phyloP scores from a whole-genome alignment of 371 early-diverging fungal genomes.

The Lichtheimia ramosa region DNA sequence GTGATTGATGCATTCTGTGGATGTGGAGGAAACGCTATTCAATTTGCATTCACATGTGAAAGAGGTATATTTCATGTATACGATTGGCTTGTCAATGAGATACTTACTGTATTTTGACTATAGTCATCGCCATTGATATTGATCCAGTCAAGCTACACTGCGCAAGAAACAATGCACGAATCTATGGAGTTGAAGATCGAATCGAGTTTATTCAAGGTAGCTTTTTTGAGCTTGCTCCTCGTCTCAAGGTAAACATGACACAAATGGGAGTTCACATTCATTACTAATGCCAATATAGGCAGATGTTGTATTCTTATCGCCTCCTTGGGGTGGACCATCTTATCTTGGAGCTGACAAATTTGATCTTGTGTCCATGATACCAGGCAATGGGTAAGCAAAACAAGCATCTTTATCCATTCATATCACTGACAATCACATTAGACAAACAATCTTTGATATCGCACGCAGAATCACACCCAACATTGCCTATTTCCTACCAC shows the following conservation, averaged over 20 bases:
- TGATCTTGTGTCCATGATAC: slow-evolving; percentile 74
- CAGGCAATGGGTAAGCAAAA: slow-evolving; percentile 68
- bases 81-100: neutral
- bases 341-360: slow-evolving; percentile 43
- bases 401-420: neutral
- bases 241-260: slow-evolving; percentile 39
- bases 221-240: slow-evolving; percentile 71
- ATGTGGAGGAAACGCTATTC: slow-evolving; percentile 94
- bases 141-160: slow-evolving; percentile 79
- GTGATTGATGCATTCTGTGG: slow-evolving; percentile 96
- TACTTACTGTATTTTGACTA: neutral
- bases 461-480: slow-evolving; percentile 70
- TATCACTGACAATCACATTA: slow-evolving; percentile 10
- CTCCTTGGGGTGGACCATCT: slow-evolving; percentile 91
- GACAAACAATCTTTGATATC: slow-evolving; percentile 60
- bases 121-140: slow-evolving; percentile 93
- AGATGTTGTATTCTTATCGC: slow-evolving; percentile 90
- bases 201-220: slow-evolving; percentile 92
- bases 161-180: slow-evolving; percentile 82
- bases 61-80: slow-evolving; percentile 40
- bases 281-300: slow-evolving; percentile 45
- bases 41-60: slow-evolving; percentile 87
- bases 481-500: slow-evolving; percentile 84
- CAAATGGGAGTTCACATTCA: too few relatives aligned
- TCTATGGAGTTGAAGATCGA: slow-evolving; percentile 90